These are phyloP conservation scores for Cystobasidiaceae sp. DNA, from an alignment of 1,284 basidiomycete species.

Conservation along the genomic window DNA sequence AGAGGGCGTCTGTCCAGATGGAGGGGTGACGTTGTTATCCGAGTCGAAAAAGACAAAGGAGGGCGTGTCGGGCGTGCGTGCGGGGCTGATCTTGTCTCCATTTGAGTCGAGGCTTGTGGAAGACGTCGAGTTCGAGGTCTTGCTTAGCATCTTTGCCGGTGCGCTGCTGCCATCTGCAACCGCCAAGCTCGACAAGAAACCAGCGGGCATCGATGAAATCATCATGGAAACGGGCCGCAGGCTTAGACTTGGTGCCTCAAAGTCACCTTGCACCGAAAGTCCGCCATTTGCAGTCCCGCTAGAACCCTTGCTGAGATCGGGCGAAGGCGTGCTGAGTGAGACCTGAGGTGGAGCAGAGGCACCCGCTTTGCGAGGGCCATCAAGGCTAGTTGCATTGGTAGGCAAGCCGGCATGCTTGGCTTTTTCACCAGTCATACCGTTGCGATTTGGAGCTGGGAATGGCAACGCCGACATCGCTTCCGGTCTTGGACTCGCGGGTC, in stretches of 20 bases:
- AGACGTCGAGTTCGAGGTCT: background rate
- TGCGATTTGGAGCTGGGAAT: slow-evolving; percentile 11
- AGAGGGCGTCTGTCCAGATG: background rate
- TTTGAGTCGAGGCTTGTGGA: background rate
- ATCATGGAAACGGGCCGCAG: slow-evolving; percentile 32
- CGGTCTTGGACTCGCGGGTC: too few species aligned
- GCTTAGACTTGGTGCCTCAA: slow-evolving; percentile 25
- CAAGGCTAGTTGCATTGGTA: background rate
- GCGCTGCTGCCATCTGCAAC: too few species aligned
- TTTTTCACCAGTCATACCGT: background rate
- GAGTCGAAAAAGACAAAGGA: slow-evolving; percentile 29
- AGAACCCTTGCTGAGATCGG: slow-evolving; percentile 1
- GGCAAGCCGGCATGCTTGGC: background rate
- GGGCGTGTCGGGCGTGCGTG: slow-evolving; percentile 23
- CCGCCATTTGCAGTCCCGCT: background rate
- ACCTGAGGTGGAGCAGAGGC: slow-evolving; percentile 9
- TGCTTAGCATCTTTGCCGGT: too few species aligned
- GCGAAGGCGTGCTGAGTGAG: slow-evolving; percentile 9
- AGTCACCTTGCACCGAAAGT: slow-evolving; percentile 5
- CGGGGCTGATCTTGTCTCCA: background rate
- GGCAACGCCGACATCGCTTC: slow-evolving; percentile 5
- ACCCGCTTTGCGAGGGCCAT: background rate
- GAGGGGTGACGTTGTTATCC: slow-evolving; percentile 6
- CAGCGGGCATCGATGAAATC: slow-evolving; percentile 24
- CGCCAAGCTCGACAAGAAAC: slow-evolving; percentile 16